These are phyloP conservation scores for Durusdinium trenchii DNA, from an alignment of 73 alveolate genomes.

Conservation along the genomic window DNA sequence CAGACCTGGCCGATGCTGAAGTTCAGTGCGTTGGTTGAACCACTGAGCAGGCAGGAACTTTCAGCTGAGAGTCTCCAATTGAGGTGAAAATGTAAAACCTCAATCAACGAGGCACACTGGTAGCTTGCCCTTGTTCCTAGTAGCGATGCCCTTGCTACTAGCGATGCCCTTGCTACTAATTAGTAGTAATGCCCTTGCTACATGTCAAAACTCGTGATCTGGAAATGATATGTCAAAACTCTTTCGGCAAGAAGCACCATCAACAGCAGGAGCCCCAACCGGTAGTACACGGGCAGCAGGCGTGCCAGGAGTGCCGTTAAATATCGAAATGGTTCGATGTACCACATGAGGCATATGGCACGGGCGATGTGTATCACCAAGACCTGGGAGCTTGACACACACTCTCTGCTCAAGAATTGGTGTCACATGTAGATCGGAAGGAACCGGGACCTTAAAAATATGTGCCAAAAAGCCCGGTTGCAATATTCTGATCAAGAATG, in stretches of 20 bases:
- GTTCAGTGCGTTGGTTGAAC: no score
- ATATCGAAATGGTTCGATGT: conserved; percentile 44
- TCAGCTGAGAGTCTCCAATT: conserved; percentile 42
- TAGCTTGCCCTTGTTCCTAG: no score
- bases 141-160: neutral
- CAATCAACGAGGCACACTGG: neutral
- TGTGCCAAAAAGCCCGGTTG: no score
- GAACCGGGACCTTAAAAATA: no score
- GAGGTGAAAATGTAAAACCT: conserved; percentile 67
- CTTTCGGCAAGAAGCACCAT: conserved; percentile 36
- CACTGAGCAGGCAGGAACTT: no score
- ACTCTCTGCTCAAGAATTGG: neutral
- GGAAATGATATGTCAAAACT: neutral
- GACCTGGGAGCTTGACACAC: neutral
- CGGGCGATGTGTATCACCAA: conserved; percentile 72
- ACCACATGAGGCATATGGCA: conserved; percentile 63
- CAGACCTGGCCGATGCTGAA: no score
- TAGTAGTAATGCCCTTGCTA: no score
- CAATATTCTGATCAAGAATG: no score
- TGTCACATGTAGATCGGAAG: neutral
- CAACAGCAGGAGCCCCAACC: conserved; percentile 56
- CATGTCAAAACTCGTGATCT: neutral
- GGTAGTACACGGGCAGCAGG: conserved; percentile 61
- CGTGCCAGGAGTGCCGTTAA: conserved; percentile 61
- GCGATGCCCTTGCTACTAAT: neutral